Evolutionary conservation across 108 stramenopile species (phyloP).

Genomic region (Discostella stelligeroides): DNA sequence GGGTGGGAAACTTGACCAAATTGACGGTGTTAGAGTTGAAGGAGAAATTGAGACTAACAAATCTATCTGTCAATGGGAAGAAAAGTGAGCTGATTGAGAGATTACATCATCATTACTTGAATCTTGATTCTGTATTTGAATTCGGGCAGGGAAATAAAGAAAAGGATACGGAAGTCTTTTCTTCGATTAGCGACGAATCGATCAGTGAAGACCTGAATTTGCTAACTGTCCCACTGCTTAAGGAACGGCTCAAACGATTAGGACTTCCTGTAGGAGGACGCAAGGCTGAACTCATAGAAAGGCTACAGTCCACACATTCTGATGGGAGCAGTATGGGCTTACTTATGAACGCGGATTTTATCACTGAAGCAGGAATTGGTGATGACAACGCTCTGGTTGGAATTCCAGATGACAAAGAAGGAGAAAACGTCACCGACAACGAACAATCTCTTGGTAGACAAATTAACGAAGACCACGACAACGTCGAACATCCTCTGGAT

Average conservation of each 20-base stretch:
- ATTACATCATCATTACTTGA: constrained; percentile 23
- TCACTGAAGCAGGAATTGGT: constrained; percentile 1
- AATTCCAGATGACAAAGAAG: neutral
- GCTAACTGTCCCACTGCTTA: constrained; percentile 40
- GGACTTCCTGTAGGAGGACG: constrained; percentile 50
- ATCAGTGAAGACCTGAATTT: constrained; percentile 10
- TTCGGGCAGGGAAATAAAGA: neutral
- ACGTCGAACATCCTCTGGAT: neutral
- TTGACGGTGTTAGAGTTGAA: constrained; percentile 55
- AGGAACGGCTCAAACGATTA: constrained; percentile 34
- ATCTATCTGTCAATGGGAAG: constrained; percentile 46
- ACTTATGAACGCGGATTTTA: too few relatives aligned
- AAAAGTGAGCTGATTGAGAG: constrained; percentile 55
- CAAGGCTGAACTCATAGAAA: constrained; percentile 49
- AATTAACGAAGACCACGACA: neutral
- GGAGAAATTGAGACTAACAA: constrained; percentile 38
- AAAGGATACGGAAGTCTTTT: constrained; percentile 6
- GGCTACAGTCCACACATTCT: constrained; percentile 17
- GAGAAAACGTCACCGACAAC: neutral
- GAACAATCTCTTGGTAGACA: too few relatives aligned
- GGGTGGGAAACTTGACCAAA: constrained; percentile 21
- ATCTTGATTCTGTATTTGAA: neutral
- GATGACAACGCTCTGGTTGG: neutral
- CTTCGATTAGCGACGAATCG: neutral
- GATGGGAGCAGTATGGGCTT: too few relatives aligned